Evolutionary conservation across 2,329 filamentous ascomycete genomes (phyloP).

Genomic region (Thermothelomyces thermophilus): DNA sequence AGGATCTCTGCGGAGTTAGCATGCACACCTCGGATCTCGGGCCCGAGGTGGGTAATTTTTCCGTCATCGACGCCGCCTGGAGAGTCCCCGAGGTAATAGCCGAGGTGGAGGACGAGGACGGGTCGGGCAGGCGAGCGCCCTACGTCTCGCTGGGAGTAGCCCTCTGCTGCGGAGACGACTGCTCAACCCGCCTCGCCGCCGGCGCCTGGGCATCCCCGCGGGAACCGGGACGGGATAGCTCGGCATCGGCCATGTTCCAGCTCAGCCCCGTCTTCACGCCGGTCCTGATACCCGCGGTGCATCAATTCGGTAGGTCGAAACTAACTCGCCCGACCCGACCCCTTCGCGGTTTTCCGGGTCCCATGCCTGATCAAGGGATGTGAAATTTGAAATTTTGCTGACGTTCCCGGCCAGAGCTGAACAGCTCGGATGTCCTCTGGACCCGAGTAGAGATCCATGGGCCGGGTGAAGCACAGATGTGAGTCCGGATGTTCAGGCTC

Average conservation of each 20-base stretch:
- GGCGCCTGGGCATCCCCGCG: not conserved
- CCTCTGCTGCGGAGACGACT: constrained; percentile 13
- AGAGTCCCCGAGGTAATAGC: not conserved
- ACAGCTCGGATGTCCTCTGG: not conserved
- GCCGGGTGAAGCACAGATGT: not conserved
- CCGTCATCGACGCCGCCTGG: not conserved
- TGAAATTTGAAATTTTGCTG: too few species aligned
- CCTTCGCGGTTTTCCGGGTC: not conserved
- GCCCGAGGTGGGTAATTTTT: constrained; percentile 3
- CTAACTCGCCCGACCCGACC: too few species aligned
- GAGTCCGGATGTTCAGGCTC: too few species aligned
- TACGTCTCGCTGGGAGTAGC: not conserved
- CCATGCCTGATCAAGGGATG: too few species aligned
- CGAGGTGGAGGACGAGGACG: not conserved
- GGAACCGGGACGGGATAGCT: not conserved
- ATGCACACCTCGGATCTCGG: constrained; percentile 5
- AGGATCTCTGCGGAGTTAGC: constrained; percentile 8
- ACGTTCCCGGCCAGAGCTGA: not conserved
- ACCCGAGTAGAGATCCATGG: not conserved
- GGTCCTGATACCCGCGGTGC: not conserved
- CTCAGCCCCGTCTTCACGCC: not conserved
- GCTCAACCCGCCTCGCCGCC: constrained; percentile 4
- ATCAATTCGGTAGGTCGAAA: not conserved
- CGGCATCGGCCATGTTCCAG: not conserved
- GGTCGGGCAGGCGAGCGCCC: not conserved